These are phyloP conservation scores for Ogataea allantospora DNA, from an alignment of 805 yeast species.

Conservation along the genomic window DNA sequence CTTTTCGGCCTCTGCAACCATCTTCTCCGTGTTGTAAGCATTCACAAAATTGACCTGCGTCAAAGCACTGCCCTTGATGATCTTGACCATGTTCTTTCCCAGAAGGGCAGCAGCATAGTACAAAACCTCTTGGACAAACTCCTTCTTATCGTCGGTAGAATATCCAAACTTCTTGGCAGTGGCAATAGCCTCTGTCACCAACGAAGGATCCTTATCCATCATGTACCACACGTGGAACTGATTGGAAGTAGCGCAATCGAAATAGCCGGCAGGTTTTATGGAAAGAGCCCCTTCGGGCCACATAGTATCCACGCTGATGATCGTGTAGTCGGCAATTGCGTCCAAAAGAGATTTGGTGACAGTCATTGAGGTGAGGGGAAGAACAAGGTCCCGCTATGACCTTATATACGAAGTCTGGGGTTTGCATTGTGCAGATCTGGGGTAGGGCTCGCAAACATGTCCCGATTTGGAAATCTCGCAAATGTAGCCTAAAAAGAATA, in stretches of 20 bases:
- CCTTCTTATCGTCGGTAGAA: conserved; percentile 5
- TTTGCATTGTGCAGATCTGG: background rate
- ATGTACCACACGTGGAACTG: conserved; percentile 25
- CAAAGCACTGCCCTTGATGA: conserved; percentile 21
- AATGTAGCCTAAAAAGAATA: background rate
- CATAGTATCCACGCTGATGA: conserved; percentile 21
- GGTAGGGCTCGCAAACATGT: conserved; percentile 1
- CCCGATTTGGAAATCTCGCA: conserved; percentile 5
- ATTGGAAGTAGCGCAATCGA: conserved; percentile 26
- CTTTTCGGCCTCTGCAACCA: conserved; percentile 25
- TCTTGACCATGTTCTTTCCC: conserved; percentile 21
- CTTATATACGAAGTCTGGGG: background rate
- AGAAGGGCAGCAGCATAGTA: conserved; percentile 23
- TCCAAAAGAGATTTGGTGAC: conserved; percentile 8
- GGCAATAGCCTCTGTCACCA: conserved; percentile 19
- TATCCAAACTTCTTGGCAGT: conserved; percentile 13
- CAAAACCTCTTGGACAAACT: conserved; percentile 20
- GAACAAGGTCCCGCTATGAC: background rate
- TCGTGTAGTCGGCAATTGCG: conserved; percentile 16
- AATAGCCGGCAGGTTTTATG: conserved; percentile 14
- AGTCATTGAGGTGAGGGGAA: conserved; percentile 4
- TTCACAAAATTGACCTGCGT: conserved; percentile 30
- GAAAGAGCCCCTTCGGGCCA: conserved; percentile 15
- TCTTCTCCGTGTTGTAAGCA: conserved; percentile 26
- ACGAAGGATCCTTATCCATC: conserved; percentile 19